Evolutionary conservation across 2,329 filamentous ascomycete genomes (phyloP), one percentile per base, ranked within the genome.

Genomic region (Xylariaceae sp.): DNA sequence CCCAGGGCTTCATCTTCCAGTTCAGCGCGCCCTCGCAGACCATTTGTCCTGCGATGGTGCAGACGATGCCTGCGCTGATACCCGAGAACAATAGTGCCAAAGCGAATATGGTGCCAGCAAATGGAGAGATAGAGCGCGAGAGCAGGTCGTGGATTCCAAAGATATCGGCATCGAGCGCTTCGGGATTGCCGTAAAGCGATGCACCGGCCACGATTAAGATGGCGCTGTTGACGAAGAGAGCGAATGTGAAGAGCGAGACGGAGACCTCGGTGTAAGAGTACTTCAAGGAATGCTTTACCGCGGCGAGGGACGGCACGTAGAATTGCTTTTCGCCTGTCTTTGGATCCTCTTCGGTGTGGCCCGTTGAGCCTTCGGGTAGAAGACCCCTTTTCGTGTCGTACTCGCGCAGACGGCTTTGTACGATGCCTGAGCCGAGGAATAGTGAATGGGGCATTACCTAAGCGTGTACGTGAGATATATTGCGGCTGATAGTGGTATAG

Each of bases 11-110:
- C 31, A 92, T 70, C 5, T 73, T 82, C 88, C 89, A 91, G 43
- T 83, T 82, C 42, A 96, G 69, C 55, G 90, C 89, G 6, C 90
- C 90, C 68, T 95, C 90, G 56, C 84, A 86, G 18, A 96, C 87
- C 85, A 96, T 94, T 68, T 96, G 90, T 0, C 90, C 90, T 0
- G 90, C 82, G 60, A 96, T 94, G 1, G 91, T 96, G 72, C 90
- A 95, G 2, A 95, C 87, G 34, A 96, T 89, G 6, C 90, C 90
- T 0, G 90, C 90, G 0, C 86, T 89, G 12, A 90, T 80, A 9
- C 90, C 90, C 0, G 87, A 92, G 1, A 95, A 80, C 0, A 96
- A 79, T 1, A 96, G 74, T 0, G 90, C 89, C 2, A 95, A 75
- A 0, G 89, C 89, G 58, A 96, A 96, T n/a, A 96, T 76, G 2